phyloP scores from a whole-genome alignment of 768 basidiomycete species.

The Gymnopilus dilepis region DNA sequence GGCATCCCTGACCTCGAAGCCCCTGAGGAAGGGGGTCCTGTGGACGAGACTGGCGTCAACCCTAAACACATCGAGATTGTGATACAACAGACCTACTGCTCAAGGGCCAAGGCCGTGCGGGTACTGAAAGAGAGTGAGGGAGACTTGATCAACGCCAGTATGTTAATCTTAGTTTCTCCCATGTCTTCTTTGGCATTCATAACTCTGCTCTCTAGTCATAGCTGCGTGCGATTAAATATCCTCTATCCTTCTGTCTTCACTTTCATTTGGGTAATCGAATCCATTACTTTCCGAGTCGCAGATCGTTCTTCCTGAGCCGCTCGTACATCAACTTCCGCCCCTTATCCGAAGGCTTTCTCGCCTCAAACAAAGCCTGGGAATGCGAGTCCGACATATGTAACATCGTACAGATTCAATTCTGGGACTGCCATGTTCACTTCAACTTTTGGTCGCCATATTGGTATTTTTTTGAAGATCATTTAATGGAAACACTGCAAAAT shows the following conservation, averaged over 20 bases:
- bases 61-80: constrained; percentile 95
- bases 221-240: constrained; percentile 81
- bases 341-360: neutral
- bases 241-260: constrained; percentile 36
- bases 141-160: constrained; percentile 96
- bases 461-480: too few relatives aligned
- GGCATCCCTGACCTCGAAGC: constrained; percentile 87
- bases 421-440: too few relatives aligned
- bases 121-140: constrained; percentile 91
- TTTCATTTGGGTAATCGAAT: constrained; percentile 34
- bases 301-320: neutral
- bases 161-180: constrained; percentile 40
- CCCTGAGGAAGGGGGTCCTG: constrained; percentile 77
- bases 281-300: constrained; percentile 22
- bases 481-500: too few relatives aligned
- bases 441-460: too few relatives aligned
- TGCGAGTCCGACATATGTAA: too few relatives aligned
- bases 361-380: too few relatives aligned
- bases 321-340: neutral
- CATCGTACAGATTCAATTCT: too few relatives aligned
- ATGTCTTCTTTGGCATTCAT: neutral
- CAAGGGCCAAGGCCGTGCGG: constrained; percentile 89
- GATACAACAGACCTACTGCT: constrained; percentile 85
- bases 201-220: constrained; percentile 65
- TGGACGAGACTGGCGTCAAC: constrained; percentile 89